phyloP scores from a whole-genome alignment of 345 rosid genomes.

The Turnera subulata region DNA sequence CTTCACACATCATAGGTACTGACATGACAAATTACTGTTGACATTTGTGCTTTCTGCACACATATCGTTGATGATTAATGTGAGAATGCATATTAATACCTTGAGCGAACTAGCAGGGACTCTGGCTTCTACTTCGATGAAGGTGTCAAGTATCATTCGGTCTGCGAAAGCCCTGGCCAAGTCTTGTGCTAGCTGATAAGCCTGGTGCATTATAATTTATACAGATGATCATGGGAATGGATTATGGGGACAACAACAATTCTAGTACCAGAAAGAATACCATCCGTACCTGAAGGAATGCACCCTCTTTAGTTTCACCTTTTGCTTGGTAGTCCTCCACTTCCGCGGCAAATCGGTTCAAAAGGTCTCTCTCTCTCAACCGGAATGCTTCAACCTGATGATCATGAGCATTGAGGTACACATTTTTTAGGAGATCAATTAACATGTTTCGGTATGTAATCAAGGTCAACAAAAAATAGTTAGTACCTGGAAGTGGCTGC shows the following conservation, averaged over 20 bases:
- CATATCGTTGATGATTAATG: not conserved
- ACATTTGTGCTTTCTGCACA: too few species aligned
- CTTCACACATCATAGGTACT: not conserved
- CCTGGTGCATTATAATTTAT: slow-evolving; percentile 31
- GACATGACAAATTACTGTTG: too few species aligned
- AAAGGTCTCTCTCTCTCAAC: slow-evolving; percentile 83
- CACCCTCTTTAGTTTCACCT: slow-evolving; percentile 60
- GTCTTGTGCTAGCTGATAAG: slow-evolving; percentile 81
- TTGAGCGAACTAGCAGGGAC: slow-evolving; percentile 49
- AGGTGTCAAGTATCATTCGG: slow-evolving; percentile 54
- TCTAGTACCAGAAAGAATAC: slow-evolving; percentile 13
- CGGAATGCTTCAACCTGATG: slow-evolving; percentile 65
- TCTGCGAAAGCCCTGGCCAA: slow-evolving; percentile 87
- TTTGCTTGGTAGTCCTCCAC: slow-evolving; percentile 53
- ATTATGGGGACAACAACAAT: too few species aligned
- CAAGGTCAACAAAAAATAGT: too few species aligned
- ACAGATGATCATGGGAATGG: slow-evolving; percentile 1
- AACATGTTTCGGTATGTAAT: not conserved
- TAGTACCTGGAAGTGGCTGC: slow-evolving; percentile 66
- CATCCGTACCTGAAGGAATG: slow-evolving; percentile 52
- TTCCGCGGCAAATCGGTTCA: slow-evolving; percentile 58
- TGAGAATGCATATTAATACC: slow-evolving; percentile 36
- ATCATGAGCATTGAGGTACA: too few species aligned
- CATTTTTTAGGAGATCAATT: not conserved
- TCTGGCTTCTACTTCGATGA: slow-evolving; percentile 56